A percentile compares a stretch with the other conserved stretches of the same genome.
phyloP scores from a whole-genome alignment of 306 rosid genomes.

The Luffa acutangula region DNA sequence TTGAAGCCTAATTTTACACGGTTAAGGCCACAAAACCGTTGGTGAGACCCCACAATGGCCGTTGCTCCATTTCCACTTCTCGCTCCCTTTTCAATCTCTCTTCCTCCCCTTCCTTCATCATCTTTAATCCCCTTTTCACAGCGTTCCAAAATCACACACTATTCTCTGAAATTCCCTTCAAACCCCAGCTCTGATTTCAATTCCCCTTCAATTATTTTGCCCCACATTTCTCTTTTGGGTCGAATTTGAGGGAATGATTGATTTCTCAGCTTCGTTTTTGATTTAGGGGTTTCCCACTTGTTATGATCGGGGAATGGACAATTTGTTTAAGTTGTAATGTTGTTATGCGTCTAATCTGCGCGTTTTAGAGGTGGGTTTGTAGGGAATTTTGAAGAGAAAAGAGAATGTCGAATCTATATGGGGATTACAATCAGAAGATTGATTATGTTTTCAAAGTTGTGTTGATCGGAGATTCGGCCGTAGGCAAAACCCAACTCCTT shows the following conservation, averaged over 20 bases:
- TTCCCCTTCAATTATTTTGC: not conserved
- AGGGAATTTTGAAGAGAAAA: constrained; percentile 1
- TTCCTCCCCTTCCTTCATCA: not conserved
- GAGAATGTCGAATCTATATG: constrained; percentile 73
- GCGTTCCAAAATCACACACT: not conserved
- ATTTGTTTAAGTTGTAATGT: not conserved
- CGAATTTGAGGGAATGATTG: not conserved
- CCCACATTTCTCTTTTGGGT: not conserved
- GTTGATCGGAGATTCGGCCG: constrained; percentile 89
- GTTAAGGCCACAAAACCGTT: not conserved
- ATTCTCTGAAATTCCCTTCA: not conserved
- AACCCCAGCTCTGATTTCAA: not conserved
- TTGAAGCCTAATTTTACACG: not conserved
- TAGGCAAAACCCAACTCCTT: constrained; percentile 82
- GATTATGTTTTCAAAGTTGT: constrained; percentile 95
- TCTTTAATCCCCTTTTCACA: not conserved
- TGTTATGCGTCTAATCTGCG: constrained; percentile 14
- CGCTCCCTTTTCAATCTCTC: not conserved
- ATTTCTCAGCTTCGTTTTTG: not conserved
- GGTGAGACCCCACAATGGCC: constrained; percentile 7
- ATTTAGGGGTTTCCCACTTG: not conserved
- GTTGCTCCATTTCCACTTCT: not conserved
- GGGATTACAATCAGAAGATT: constrained; percentile 66
- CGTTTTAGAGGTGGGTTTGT: constrained; percentile 6
- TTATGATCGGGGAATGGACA: constrained; percentile 5